Percentiles rank a stretch among this genome's conserved stretches.
Conservation (phyloP, 2,329 filamentous ascomycete genomes). For the Coleophoma eucalyptorum region DNA sequence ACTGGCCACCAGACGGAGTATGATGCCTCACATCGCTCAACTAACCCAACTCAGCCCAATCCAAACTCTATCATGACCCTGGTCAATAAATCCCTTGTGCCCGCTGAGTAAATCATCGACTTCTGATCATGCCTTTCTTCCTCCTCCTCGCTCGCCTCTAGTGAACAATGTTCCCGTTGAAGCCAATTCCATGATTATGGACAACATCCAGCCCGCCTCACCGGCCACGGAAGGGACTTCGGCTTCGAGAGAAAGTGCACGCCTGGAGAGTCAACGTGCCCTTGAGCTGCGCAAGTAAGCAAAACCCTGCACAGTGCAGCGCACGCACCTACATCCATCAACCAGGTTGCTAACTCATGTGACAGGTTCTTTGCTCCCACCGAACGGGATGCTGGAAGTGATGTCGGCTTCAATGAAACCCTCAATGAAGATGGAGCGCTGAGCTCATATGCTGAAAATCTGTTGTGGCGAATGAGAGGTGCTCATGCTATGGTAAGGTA, state of each 20-base stretch:
- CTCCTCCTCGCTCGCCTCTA: too few species aligned
- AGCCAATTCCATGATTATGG: not conserved
- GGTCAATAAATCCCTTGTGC: too few species aligned
- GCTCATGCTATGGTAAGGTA: conserved; percentile 25
- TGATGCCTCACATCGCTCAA: too few species aligned
- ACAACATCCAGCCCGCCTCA: not conserved
- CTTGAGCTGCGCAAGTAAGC: conserved; percentile 26
- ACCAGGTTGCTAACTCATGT: not conserved
- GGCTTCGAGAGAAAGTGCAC: not conserved
- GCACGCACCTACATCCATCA: not conserved
- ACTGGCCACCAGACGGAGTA: too few species aligned
- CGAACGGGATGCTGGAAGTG: conserved; percentile 2
- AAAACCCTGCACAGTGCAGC: not conserved
- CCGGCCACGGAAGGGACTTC: not conserved
- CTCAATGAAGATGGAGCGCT: conserved; percentile 27
- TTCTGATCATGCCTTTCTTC: too few species aligned
- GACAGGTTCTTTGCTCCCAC: conserved; percentile 22
- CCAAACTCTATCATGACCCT: too few species aligned
- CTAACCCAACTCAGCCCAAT: too few species aligned
- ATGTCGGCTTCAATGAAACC: conserved; percentile 16
- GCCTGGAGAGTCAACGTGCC: conserved; percentile 14
- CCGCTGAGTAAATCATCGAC: too few species aligned
- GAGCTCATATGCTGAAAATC: conserved; percentile 38
- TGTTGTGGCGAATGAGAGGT: conserved; percentile 37
- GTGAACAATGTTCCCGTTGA: not conserved